These are phyloP conservation scores for Eutrema salsugineum DNA, from an alignment of 441 rosid species.

Conservation along the genomic window DNA sequence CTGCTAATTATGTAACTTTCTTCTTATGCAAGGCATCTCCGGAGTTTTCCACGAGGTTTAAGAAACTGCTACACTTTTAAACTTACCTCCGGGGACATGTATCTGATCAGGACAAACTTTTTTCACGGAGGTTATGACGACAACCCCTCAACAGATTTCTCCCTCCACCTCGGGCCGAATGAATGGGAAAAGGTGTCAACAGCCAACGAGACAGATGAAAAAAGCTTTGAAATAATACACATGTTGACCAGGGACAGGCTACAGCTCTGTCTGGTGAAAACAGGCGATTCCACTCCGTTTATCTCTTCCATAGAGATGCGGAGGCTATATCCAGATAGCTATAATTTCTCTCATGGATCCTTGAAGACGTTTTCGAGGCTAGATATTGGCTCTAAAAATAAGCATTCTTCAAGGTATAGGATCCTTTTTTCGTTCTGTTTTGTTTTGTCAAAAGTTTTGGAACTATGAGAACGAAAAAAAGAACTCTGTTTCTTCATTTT, in stretches of 20 bases:
- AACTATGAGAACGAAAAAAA: not conserved
- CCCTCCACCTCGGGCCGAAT: conserved; percentile 24
- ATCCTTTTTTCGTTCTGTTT: too few species aligned
- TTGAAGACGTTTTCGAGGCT: not conserved
- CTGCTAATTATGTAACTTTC: not conserved
- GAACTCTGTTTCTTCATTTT: not conserved
- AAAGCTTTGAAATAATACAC: conserved; percentile 34
- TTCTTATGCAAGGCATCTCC: not conserved
- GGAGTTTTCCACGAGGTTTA: conserved; percentile 32
- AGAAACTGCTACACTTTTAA: conserved; percentile 26
- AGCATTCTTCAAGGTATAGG: conserved; percentile 28
- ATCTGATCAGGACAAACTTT: conserved; percentile 24
- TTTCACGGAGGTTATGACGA: conserved; percentile 28
- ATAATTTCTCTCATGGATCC: conserved; percentile 15
- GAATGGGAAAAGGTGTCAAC: conserved; percentile 31
- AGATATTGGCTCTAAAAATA: conserved; percentile 25
- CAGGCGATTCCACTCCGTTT: conserved; percentile 37
- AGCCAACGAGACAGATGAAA: not conserved
- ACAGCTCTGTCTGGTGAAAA: conserved; percentile 39
- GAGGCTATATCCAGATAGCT: conserved; percentile 10
- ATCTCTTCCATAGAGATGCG: conserved; percentile 47
- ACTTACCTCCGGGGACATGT: not conserved
- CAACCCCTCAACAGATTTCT: not conserved
- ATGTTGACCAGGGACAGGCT: not conserved
- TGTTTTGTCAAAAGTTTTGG: too few species aligned